A percentile compares a stretch with the other conserved stretches of the same genome.
Conservation (phyloP, 1,139 yeast genomes). For the Geotrichum aggregatum region DNA sequence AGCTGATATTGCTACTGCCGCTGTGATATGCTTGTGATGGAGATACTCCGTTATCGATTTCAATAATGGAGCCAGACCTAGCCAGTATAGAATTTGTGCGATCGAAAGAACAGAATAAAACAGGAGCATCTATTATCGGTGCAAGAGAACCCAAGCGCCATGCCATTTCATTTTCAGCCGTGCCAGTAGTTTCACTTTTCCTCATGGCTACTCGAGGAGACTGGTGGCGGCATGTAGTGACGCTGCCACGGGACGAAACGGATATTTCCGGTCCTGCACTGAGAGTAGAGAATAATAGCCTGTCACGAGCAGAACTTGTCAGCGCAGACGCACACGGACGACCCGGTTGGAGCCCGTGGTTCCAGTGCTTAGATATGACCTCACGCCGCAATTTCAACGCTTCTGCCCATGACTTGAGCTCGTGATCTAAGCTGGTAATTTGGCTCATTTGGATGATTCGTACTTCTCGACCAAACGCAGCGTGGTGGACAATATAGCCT, state of each 20-base stretch:
- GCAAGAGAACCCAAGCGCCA: slow-evolving; percentile 16
- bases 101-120: slow-evolving; percentile 12
- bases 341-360: neutral
- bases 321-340: too few species aligned
- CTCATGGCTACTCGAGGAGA: neutral
- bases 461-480: slow-evolving; percentile 21
- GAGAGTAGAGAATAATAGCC: too few species aligned
- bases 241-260: too few species aligned
- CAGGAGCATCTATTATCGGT: slow-evolving; percentile 5
- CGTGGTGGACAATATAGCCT: slow-evolving; percentile 22
- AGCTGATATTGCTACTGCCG: too few species aligned
- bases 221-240: neutral
- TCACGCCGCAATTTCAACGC: slow-evolving; percentile 21
- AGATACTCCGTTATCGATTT: slow-evolving; percentile 4
- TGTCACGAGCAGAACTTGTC: too few species aligned
- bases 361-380: slow-evolving; percentile 26
- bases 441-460: slow-evolving; percentile 19
- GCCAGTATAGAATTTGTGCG: neutral
- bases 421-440: slow-evolving; percentile 8
- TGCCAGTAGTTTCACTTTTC: too few species aligned
- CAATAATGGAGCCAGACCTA: neutral
- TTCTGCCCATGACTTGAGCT: slow-evolving; percentile 23
- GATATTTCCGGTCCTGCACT: neutral
- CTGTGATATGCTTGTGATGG: slow-evolving; percentile 1
- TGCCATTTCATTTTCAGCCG: slow-evolving; percentile 7